Evolutionary conservation across 305 asterid species (phyloP).

Genomic region (Withania somnifera): DNA sequence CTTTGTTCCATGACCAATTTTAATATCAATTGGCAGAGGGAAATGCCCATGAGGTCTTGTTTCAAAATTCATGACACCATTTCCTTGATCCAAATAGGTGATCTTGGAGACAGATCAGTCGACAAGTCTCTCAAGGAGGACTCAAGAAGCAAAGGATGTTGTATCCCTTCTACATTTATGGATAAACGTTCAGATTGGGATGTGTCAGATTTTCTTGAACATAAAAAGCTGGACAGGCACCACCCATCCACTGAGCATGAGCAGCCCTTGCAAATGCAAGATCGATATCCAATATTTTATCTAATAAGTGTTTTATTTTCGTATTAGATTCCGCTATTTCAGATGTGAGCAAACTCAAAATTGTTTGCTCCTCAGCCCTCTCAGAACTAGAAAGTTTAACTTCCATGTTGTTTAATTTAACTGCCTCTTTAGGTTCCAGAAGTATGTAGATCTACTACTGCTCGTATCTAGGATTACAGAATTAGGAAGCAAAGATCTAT

Average conservation of each 20-base stretch:
- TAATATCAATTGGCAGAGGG: conserved; percentile 82
- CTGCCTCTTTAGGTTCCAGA: conserved; percentile 86
- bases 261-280: conserved; percentile 93
- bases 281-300: conserved; percentile 58
- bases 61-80: conserved; percentile 16
- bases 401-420: conserved; percentile 81
- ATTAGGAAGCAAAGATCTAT: conserved; percentile 54
- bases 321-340: conserved; percentile 50
- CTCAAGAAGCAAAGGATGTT: conserved; percentile 79
- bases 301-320: conserved; percentile 46
- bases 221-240: conserved; percentile 61
- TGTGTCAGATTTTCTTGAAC: conserved; percentile 23
- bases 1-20: conserved; percentile 46
- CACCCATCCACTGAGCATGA: conserved; percentile 78
- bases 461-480: conserved; percentile 65
- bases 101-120: conserved; percentile 11
- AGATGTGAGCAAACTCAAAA: conserved; percentile 68
- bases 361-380: conserved; percentile 67
- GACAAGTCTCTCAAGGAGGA: conserved; percentile 38
- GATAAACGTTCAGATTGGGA: conserved; percentile 23
- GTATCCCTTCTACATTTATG: conserved; percentile 52
- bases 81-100: conserved; percentile 22
- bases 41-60: conserved; percentile 18
- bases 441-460: conserved; percentile 90
- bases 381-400: conserved; percentile 68